Conservation (phyloP, 2,329 filamentous ascomycete genomes). For the Ophiocordyceps australis region DNA sequence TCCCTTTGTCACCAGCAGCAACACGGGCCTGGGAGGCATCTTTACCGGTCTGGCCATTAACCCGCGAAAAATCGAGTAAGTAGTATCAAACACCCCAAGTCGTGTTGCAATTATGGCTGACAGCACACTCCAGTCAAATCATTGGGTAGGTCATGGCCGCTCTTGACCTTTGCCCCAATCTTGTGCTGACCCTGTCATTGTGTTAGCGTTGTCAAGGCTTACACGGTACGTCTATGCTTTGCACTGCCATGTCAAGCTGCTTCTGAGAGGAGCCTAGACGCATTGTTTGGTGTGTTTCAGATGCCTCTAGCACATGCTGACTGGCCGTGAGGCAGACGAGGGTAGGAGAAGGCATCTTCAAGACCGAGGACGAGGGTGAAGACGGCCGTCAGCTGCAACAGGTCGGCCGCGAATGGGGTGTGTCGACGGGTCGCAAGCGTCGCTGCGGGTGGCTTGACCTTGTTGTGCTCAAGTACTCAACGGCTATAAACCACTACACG, state of each 20-base stretch:
- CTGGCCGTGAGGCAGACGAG: too few species aligned
- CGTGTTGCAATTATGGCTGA: too few species aligned
- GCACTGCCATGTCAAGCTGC: too few species aligned
- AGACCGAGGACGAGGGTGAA: conserved; percentile 4
- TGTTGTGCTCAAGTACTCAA: conserved; percentile 2
- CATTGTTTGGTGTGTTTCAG: too few species aligned
- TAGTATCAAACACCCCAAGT: too few species aligned
- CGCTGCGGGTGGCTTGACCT: conserved; percentile 6
- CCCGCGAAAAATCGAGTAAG: conserved; percentile 35
- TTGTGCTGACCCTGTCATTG: too few species aligned
- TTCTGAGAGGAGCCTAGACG: too few species aligned
- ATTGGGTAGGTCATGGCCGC: too few species aligned
- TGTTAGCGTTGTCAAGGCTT: conserved; percentile 45
- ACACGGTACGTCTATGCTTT: too few species aligned
- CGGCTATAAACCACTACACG: conserved; percentile 3
- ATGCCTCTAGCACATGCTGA: too few species aligned
- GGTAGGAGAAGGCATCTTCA: conserved; percentile 4
- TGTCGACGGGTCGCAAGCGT: conserved; percentile 4
- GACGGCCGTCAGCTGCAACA: conserved; percentile 26
- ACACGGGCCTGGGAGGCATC: conserved; percentile 9
- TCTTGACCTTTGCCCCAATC: too few species aligned
- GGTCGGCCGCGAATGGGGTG: conserved; percentile 11
- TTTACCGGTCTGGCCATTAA: conserved; percentile 13
- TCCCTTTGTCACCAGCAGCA: conserved; percentile 10
- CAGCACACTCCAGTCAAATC: too few species aligned